phyloP scores from a whole-genome alignment of 495 filamentous ascomycete genomes.

The Tuber borchii region DNA sequence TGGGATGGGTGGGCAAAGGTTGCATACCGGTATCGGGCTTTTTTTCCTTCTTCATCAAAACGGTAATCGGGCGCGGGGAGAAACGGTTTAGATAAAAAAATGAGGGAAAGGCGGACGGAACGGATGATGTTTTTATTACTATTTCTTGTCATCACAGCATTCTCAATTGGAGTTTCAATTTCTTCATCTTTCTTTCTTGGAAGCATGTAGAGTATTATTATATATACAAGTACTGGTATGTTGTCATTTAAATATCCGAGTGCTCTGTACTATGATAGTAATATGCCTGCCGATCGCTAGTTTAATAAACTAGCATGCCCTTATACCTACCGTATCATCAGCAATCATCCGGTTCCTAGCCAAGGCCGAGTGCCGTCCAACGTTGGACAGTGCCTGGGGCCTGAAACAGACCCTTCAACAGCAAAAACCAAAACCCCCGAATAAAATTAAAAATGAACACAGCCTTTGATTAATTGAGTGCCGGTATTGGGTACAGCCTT shows the following conservation, averaged over 20 bases:
- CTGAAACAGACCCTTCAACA: no score
- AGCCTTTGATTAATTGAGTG: no score
- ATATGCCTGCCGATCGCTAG: not conserved
- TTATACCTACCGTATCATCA: not conserved
- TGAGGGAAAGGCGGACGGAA: not conserved
- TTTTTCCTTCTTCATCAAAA: not conserved
- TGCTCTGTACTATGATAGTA: not conserved
- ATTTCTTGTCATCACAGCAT: not conserved
- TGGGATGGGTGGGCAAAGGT: slow-evolving; percentile 11
- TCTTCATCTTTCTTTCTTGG: not conserved
- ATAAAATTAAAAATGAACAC: no score
- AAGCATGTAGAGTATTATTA: not conserved
- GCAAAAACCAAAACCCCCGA: no score
- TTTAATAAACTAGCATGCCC: not conserved
- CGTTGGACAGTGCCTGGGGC: no score
- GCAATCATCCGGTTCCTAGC: no score
- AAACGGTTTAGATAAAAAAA: slow-evolving; percentile 13
- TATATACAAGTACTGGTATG: not conserved
- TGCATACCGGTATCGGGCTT: slow-evolving; percentile 12
- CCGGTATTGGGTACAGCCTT: no score
- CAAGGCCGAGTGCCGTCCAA: no score
- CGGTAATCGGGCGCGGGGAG: not conserved
- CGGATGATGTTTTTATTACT: not conserved
- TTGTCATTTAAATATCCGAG: not conserved
- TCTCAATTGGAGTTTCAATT: not conserved